Percentiles rank a stretch among this genome's conserved stretches.
Evolutionary conservation across 306 rosid species (phyloP).

Genomic region (Prunus dulcis): DNA sequence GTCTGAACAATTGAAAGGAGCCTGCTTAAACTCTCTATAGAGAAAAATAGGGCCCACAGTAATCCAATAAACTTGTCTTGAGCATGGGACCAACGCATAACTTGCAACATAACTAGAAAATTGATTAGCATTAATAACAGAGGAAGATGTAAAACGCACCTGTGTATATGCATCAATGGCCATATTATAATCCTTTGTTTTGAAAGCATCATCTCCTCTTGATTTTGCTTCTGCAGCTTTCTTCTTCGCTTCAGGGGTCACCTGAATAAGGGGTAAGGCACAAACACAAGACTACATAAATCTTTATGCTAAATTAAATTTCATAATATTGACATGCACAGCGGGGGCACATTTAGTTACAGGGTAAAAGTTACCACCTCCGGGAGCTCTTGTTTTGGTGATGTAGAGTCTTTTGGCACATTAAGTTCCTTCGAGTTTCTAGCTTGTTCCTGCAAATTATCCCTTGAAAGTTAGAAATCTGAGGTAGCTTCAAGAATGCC

Average conservation of each 20-base stretch:
- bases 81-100: slow-evolving; percentile 2
- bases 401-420: slow-evolving; percentile 32
- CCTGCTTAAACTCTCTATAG: not conserved
- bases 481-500: not conserved
- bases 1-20: not conserved
- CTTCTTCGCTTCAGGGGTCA: slow-evolving; percentile 72
- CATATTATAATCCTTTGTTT: slow-evolving; percentile 45
- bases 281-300: not conserved
- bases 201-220: slow-evolving; percentile 88
- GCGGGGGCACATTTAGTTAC: not conserved
- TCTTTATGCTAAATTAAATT: not conserved
- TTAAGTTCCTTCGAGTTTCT: slow-evolving; percentile 36
- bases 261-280: slow-evolving; percentile 42
- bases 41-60: not conserved
- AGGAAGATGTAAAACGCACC: slow-evolving; percentile 37
- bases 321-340: not conserved
- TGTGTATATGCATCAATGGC: slow-evolving; percentile 93
- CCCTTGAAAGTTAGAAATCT: slow-evolving; percentile 22
- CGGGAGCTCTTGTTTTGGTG: slow-evolving; percentile 50
- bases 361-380: slow-evolving; percentile 49
- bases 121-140: slow-evolving; percentile 6
- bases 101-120: slow-evolving; percentile 9
- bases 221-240: slow-evolving; percentile 91
- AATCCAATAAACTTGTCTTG: not conserved
- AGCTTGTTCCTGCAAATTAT: slow-evolving; percentile 45